A percentile compares a stretch with the other conserved stretches of the same genome.
These are phyloP conservation scores for Luffa acutangula DNA, from an alignment of 306 rosid species.

Conservation along the genomic window DNA sequence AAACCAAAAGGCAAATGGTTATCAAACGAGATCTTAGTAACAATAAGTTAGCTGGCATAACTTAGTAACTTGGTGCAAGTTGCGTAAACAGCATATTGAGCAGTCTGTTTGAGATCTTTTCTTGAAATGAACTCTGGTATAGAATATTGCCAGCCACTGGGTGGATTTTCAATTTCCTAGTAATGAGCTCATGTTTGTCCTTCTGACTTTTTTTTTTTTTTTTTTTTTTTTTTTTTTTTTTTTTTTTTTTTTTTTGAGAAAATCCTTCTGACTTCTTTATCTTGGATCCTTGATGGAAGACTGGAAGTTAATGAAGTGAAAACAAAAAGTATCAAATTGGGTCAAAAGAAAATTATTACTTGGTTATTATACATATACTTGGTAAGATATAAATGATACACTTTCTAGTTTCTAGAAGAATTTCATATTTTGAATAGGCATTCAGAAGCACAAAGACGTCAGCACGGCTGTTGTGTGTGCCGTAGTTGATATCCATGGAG, in stretches of 20 bases:
- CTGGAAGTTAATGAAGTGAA: neutral
- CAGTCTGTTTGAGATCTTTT: neutral
- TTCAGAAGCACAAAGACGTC: constrained; percentile 48
- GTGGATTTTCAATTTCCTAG: neutral
- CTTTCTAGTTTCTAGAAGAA: neutral
- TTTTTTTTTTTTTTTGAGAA: too few relatives aligned
- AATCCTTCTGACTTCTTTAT: neutral
- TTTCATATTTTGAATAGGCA: constrained; percentile 39
- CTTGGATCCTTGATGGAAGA: neutral
- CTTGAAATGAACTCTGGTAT: neutral
- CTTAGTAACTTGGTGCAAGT: neutral
- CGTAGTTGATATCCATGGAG: constrained; percentile 63
- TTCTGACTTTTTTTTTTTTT: neutral
- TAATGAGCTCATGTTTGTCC: neutral
- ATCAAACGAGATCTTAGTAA: neutral
- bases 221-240: too few relatives aligned
- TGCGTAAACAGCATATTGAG: neutral
- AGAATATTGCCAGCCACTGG: neutral
- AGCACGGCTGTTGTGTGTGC: constrained; percentile 75
- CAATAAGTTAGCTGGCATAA: neutral
- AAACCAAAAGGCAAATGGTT: too few relatives aligned
- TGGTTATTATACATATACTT: neutral
- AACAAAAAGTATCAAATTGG: neutral
- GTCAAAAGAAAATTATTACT: neutral
- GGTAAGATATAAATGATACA: neutral